Evolutionary conservation across 106 monocot species (phyloP).

Genomic region (Dioscorea dumetorum): DNA sequence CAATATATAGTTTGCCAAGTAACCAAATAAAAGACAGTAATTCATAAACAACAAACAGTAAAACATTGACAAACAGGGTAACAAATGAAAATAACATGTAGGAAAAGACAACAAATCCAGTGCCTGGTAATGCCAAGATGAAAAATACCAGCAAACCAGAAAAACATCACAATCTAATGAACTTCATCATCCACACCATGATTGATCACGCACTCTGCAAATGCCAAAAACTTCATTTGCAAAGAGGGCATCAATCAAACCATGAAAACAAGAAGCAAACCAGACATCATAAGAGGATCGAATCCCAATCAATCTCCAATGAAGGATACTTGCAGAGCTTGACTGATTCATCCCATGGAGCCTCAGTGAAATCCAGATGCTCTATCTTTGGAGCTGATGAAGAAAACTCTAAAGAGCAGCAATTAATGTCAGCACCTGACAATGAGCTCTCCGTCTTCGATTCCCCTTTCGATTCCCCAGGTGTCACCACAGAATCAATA

Average conservation of each 20-base stretch:
- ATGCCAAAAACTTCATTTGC: slow-evolving; percentile 55
- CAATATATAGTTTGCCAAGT: no score
- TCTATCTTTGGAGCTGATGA: slow-evolving; percentile 50
- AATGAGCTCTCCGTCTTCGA: not conserved
- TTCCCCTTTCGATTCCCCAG: not conserved
- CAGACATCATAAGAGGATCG: slow-evolving; percentile 40
- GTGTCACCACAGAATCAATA: not conserved
- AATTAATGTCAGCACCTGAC: not conserved
- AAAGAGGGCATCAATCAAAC: not conserved
- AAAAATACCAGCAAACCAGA: not conserved
- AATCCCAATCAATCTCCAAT: slow-evolving; percentile 88
- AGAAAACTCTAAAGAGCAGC: slow-evolving; percentile 15
- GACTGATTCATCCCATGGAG: slow-evolving; percentile 63
- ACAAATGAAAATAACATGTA: no score
- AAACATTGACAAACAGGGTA: no score
- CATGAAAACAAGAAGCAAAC: not conserved
- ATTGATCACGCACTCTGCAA: slow-evolving; percentile 22
- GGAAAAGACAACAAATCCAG: no score
- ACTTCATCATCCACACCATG: not conserved
- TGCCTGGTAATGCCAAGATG: slow-evolving; percentile 1
- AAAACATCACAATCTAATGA: not conserved
- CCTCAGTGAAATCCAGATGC: slow-evolving; percentile 60
- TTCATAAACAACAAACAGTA: no score
- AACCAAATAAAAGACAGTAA: no score
- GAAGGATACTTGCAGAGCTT: slow-evolving; percentile 60